phyloP scores from a whole-genome alignment of 2,329 filamentous ascomycete species.

The Trichophyton schoenleinii region DNA sequence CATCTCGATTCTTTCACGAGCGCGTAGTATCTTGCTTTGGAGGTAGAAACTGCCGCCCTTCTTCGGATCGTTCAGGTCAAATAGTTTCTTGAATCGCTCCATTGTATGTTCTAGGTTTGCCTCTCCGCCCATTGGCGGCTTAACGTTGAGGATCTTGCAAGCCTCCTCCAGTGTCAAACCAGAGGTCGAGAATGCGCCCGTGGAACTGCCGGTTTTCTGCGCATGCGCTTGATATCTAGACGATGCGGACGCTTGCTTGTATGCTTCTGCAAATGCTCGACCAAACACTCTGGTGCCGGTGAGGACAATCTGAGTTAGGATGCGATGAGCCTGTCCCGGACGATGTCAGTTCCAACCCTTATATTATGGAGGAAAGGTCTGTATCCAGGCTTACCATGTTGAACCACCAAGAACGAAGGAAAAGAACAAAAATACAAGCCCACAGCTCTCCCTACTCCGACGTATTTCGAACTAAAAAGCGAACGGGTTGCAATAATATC shows the following conservation, averaged over 20 bases:
- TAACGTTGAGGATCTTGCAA: constrained; percentile 92
- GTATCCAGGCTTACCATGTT: constrained; percentile 3
- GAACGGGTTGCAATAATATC: background rate
- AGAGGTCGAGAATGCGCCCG: constrained; percentile 47
- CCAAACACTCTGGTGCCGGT: constrained; percentile 85
- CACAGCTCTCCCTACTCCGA: background rate
- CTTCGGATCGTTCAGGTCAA: constrained; percentile 86
- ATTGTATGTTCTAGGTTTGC: constrained; percentile 67
- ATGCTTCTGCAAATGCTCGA: constrained; percentile 85
- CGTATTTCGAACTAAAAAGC: background rate
- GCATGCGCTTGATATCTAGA: constrained; percentile 68
- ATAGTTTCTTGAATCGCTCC: constrained; percentile 83
- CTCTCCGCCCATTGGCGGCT: constrained; percentile 67
- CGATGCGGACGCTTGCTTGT: constrained; percentile 83
- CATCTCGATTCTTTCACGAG: constrained; percentile 80
- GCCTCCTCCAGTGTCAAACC: constrained; percentile 92
- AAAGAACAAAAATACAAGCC: background rate
- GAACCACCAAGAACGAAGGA: background rate
- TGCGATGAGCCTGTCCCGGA: constrained; percentile 64
- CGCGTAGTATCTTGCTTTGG: constrained; percentile 89
- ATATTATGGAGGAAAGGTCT: background rate
- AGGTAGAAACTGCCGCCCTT: constrained; percentile 97
- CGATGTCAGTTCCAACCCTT: background rate
- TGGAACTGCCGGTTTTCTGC: constrained; percentile 43
- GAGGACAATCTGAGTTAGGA: constrained; percentile 85